A percentile compares a stretch with the other conserved stretches of the same genome.
Conservation (phyloP, 1,284 basidiomycete genomes). For the Coniferiporia weirii region DNA sequence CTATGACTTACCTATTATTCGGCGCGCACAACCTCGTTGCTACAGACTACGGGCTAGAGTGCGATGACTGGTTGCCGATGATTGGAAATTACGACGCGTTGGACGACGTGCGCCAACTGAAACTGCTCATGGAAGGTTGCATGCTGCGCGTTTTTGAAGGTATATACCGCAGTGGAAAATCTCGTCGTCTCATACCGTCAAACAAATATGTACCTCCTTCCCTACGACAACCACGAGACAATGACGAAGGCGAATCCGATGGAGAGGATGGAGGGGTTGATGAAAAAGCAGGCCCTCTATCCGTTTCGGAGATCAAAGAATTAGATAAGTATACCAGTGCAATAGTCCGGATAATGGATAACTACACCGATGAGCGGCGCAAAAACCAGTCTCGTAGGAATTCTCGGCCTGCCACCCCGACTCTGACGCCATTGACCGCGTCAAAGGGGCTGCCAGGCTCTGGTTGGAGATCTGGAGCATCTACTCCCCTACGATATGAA, state of each 20-base stretch:
- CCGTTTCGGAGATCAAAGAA: conserved; percentile 64
- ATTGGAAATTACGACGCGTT: conserved; percentile 73
- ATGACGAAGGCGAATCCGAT: conserved; percentile 51
- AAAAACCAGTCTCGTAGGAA: conserved; percentile 49
- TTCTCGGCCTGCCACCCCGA: conserved; percentile 62
- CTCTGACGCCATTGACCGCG: conserved; percentile 38
- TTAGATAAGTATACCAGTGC: conserved; percentile 70
- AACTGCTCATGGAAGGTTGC: conserved; percentile 76
- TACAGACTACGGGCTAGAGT: conserved; percentile 68
- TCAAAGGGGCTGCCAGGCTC: conserved; percentile 30
- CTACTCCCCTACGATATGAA: conserved; percentile 47
- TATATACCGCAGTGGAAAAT: conserved; percentile 40
- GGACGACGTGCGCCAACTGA: conserved; percentile 83
- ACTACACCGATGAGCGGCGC: conserved; percentile 57
- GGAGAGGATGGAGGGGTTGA: conserved; percentile 48
- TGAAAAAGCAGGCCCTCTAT: conserved; percentile 46
- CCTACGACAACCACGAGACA: conserved; percentile 33
- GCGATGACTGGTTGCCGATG: conserved; percentile 90
- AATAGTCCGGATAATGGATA: conserved; percentile 66
- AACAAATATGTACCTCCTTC: conserved; percentile 33
- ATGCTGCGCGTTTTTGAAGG: conserved; percentile 93
- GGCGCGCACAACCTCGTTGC: conserved; percentile 78
- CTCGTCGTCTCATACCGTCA: conserved; percentile 30
- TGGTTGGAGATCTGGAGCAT: conserved; percentile 44
- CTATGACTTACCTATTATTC: conserved; percentile 89